Conservation (phyloP, 2,329 filamentous ascomycete genomes). For the Fusarium camptoceras region DNA sequence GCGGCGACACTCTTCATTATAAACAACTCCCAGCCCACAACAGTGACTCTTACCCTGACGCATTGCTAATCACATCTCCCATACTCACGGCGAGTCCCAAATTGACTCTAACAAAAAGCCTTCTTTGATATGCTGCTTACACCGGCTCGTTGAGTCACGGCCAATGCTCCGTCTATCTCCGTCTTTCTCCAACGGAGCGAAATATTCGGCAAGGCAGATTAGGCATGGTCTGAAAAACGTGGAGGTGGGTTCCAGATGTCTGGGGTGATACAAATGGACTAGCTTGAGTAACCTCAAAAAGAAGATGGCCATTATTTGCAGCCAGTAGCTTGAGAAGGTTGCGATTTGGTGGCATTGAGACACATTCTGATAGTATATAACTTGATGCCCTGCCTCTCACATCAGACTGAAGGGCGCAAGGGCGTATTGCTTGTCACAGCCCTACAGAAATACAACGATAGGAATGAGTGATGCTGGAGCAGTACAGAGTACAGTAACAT, state of each 20-base stretch:
- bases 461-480: not conserved
- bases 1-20: slow-evolving; percentile 20
- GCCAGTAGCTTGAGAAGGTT: not conserved
- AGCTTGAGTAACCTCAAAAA: not conserved
- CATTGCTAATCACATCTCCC: slow-evolving; percentile 19
- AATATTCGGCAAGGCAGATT: slow-evolving; percentile 39
- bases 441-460: not conserved
- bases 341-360: not conserved
- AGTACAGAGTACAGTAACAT: too few species aligned
- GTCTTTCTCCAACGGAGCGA: not conserved
- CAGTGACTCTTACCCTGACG: slow-evolving; percentile 19
- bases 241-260: not conserved
- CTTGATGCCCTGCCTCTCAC: not conserved
- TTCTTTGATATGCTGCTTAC: not conserved
- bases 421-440: not conserved
- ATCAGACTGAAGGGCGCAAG: not conserved
- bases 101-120: not conserved
- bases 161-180: slow-evolving; percentile 3
- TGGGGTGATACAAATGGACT: not conserved
- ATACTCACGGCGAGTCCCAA: slow-evolving; percentile 10
- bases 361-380: not conserved
- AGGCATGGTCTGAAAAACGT: slow-evolving; percentile 30
- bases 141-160: slow-evolving; percentile 36
- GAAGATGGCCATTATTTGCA: not conserved
- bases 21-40: slow-evolving; percentile 16